phyloP scores from a whole-genome alignment of 768 basidiomycete species.

The Kondoa subrosea region DNA sequence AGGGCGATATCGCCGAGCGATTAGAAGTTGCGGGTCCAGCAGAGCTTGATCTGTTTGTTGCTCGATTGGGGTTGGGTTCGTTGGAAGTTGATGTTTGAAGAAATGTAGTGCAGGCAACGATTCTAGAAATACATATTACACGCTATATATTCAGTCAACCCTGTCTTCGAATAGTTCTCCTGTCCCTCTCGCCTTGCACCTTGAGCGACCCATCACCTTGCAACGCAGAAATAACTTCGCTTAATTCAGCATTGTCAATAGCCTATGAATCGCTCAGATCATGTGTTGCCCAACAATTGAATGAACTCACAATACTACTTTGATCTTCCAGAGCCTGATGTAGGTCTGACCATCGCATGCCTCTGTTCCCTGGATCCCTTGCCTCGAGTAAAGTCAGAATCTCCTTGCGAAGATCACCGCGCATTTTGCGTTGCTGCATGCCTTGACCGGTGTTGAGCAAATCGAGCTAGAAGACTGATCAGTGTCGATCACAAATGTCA shows the following conservation, averaged over 20 bases:
- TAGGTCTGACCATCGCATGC: slow-evolving; percentile 69
- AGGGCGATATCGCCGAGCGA: too few species aligned
- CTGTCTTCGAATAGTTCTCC: slow-evolving; percentile 45
- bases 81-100: too few species aligned
- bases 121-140: too few species aligned
- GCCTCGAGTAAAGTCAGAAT: slow-evolving; percentile 31
- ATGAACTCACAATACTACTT: slow-evolving; percentile 43
- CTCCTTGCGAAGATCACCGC: slow-evolving; percentile 78
- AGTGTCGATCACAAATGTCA: not conserved
- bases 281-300: not conserved
- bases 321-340: slow-evolving; percentile 62
- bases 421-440: slow-evolving; percentile 61
- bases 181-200: slow-evolving; percentile 72
- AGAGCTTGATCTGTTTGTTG: too few species aligned
- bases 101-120: too few species aligned
- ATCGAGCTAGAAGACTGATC: slow-evolving; percentile 51
- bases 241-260: not conserved
- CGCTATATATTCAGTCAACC: too few species aligned
- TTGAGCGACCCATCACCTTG: slow-evolving; percentile 76
- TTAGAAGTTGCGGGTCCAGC: too few species aligned
- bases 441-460: slow-evolving; percentile 86
- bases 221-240: slow-evolving; percentile 53
- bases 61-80: too few species aligned
- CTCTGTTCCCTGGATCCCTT: slow-evolving; percentile 37
- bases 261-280: not conserved